Percentiles rank a stretch among this genome's conserved stretches.
Evolutionary conservation across 345 rosid genomes (phyloP).

Genomic region (Aegle marmelos): DNA sequence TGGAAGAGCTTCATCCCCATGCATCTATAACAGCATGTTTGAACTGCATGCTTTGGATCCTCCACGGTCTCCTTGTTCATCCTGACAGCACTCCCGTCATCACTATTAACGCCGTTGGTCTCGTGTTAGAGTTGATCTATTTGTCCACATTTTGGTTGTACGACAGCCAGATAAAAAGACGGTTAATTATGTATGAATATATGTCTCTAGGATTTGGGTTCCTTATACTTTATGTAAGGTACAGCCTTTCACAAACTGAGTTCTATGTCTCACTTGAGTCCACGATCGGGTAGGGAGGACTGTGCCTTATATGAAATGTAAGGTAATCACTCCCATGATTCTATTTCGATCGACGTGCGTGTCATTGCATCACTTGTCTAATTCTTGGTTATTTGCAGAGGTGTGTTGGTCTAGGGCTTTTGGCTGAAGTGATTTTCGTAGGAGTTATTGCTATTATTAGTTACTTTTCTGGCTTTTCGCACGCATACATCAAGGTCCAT

Average conservation of each 20-base stretch:
- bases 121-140: conserved; percentile 29
- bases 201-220: too few relatives aligned
- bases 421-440: conserved; percentile 16
- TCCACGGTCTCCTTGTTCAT: conserved; percentile 45
- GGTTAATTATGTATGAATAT: not conserved
- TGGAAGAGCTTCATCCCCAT: conserved; percentile 40
- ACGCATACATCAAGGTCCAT: conserved; percentile 13
- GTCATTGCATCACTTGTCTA: too few relatives aligned
- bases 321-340: too few relatives aligned
- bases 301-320: too few relatives aligned
- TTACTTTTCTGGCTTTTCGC: conserved; percentile 16
- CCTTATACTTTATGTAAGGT: too few relatives aligned
- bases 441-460: not conserved
- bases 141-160: conserved; percentile 19
- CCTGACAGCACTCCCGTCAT: conserved; percentile 37
- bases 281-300: too few relatives aligned
- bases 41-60: conserved; percentile 40
- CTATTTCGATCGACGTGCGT: too few relatives aligned
- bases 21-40: conserved; percentile 34
- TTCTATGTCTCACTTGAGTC: too few relatives aligned
- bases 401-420: conserved; percentile 11
- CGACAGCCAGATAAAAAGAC: not conserved
- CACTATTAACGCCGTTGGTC: conserved; percentile 38
- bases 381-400: not conserved
- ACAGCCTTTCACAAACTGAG: too few relatives aligned